These are phyloP conservation scores for Asterionellopsis glacialis DNA, from an alignment of 108 stramenopile genomes.

Conservation along the genomic window DNA sequence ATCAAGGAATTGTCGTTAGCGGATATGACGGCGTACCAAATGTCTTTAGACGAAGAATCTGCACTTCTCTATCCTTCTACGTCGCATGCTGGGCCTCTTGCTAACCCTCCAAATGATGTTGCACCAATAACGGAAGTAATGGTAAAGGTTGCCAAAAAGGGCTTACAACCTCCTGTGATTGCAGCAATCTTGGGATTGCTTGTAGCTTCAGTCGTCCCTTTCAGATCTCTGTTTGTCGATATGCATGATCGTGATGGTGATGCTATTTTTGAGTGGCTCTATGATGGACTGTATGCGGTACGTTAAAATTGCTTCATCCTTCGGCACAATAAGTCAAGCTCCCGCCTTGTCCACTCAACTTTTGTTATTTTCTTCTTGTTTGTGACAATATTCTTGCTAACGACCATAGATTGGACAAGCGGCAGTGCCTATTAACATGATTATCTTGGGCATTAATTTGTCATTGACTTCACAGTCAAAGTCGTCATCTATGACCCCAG, in stretches of 20 bases:
- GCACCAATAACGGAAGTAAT: slow-evolving; percentile 1
- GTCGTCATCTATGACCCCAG: slow-evolving; percentile 12
- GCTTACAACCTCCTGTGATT: slow-evolving; percentile 78
- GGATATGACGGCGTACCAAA: neutral
- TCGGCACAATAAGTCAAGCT: too few relatives aligned
- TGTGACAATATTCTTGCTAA: too few relatives aligned
- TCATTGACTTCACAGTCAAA: slow-evolving; percentile 30
- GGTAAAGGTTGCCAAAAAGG: neutral
- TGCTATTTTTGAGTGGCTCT: slow-evolving; percentile 83
- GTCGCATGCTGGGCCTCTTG: neutral
- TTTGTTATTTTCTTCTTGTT: too few relatives aligned
- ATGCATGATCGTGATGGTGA: slow-evolving; percentile 39
- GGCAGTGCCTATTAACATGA: slow-evolving; percentile 89
- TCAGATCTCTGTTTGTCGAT: slow-evolving; percentile 79
- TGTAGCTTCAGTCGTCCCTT: slow-evolving; percentile 50
- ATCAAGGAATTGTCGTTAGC: neutral
- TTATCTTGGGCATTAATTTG: slow-evolving; percentile 79
- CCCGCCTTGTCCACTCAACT: too few relatives aligned
- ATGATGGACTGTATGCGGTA: slow-evolving; percentile 76
- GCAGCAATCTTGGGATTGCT: slow-evolving; percentile 64
- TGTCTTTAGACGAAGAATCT: neutral
- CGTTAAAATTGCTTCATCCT: slow-evolving; percentile 18
- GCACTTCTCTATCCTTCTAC: neutral
- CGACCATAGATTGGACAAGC: slow-evolving; percentile 19
- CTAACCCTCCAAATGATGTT: neutral